Evolutionary conservation across 495 filamentous ascomycete species (phyloP), one percentile per base, ranked within the genome.

Genomic region (Aspergillus saccharolyticus): DNA sequence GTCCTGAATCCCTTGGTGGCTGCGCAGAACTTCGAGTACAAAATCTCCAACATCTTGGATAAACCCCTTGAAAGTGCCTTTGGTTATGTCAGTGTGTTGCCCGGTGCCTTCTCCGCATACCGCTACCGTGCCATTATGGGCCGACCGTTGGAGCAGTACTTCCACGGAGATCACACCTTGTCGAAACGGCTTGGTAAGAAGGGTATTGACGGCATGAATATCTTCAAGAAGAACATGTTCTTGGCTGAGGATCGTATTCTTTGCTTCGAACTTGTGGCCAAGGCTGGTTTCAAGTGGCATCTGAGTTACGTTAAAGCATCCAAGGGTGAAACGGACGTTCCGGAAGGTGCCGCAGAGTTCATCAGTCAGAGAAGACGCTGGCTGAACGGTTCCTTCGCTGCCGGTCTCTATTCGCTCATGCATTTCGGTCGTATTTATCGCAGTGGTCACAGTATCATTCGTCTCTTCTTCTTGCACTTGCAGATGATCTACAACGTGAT

Each of bases 221-320:
- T 98, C 61, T 97, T 98, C 85, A 97, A 98, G 80, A 98, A 98
- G 83, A 98, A 98, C 82, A 97, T 98, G 94, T 98, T 97, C 81
- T 89, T 98, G 80, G 94, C 94, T 65, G 94, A 98, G 75, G 94
- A 98, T 83, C 91, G 94, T 80, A 98, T 98, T 78, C 82, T 98
- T 44, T 98, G 94, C 77, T 98, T 98, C 80, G 94, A 98, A 69
- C 78, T 98, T 67, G 94, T 97, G 52, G 94, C 93, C 59, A 98
- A 97, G 74, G 92, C 94, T 17, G 94, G 94, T 52, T 93, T 90
- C 63, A 97, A 96, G 72, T 98, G 94, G 94, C 94, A 97, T 81
- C 70, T 97, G 65, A 92, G 89, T 52, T 98, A 97, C 68, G 92
- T 98, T 75, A 96, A 97, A 77, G 86, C 94, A 6, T 93, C 94